Base-by-base conservation (phyloP, 2,329 filamentous ascomycete genomes). In the Nemania diffusa region DNA sequence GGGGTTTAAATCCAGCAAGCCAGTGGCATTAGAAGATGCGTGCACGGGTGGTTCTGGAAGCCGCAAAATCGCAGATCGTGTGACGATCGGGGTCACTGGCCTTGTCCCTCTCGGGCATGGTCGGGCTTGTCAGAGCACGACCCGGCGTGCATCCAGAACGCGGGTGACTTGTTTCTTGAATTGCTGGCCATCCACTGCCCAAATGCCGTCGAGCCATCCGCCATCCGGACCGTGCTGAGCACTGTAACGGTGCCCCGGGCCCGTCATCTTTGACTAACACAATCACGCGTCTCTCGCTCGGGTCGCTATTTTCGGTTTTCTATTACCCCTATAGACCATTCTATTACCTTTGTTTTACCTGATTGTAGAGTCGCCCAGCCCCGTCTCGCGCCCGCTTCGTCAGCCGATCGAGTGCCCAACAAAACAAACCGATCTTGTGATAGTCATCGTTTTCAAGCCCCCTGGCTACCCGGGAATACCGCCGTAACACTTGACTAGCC, bases 291-390 rank as follows among this genome's bases (percentile, higher is more conserved):
- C 27, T 50, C 53, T 59, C 40, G 27, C 59, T 50, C 57, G 44
- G 64, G 52, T 72, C 62, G 46, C 68, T 67, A 62, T 65, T 71
- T 72, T 73, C 64, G 69, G 58, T 63, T 73, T 69, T 68, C 62
- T 20, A 71, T 69, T 71, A 71, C 76, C 76, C 75, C 75, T 57
- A 55, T 15, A 20, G 44, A 53, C 24, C 62, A 65, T 65, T 68
- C 46, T 27, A 70, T 70, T 70, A 70, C 76, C 76, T 75, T 74
- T 74, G 74, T 74, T 77, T 78, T 78, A 78, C 76, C 74, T 77
- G 75, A 78, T 77, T 69, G 67, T 64, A 68, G 72, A 66, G 65
- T 73, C 64, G 67, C 69, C 73, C 64, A 65, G 71, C 62, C 71
- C 71, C 71, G 69, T 69, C 63, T 57, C 67, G 69, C 71, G 15